Evolutionary conservation across 768 basidiomycete species (phyloP).

Genomic region (Russula foetens): DNA sequence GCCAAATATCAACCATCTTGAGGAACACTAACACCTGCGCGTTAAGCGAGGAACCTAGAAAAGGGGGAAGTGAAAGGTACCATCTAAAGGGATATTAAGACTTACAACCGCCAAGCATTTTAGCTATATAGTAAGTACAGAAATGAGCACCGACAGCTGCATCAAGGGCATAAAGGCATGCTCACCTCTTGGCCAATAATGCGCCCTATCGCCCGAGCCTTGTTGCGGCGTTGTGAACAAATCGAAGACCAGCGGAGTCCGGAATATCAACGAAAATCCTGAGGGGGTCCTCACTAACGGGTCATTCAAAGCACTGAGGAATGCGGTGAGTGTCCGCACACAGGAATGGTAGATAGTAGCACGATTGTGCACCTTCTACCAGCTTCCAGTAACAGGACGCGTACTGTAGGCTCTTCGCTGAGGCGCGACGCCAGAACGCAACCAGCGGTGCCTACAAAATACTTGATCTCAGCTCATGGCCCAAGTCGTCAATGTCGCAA

Average conservation of each 20-base stretch:
- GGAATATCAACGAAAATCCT: constrained; percentile 30
- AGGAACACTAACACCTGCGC: constrained; percentile 36
- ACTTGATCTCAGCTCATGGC: neutral
- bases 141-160: neutral
- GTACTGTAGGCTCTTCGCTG: constrained; percentile 44
- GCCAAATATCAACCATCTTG: neutral
- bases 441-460: constrained; percentile 44
- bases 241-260: constrained; percentile 41
- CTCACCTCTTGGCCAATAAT: constrained; percentile 61
- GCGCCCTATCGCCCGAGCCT: constrained; percentile 37
- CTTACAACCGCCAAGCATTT: constrained; percentile 68
- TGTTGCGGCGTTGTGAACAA: constrained; percentile 51
- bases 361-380: constrained; percentile 45
- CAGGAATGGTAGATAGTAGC: neutral
- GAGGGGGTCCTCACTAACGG: constrained; percentile 16
- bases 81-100: constrained; percentile 6
- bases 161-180: neutral
- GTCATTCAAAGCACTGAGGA: constrained; percentile 8
- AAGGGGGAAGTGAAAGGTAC: neutral
- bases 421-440: constrained; percentile 54
- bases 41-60: constrained; percentile 53
- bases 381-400: constrained; percentile 51
- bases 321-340: neutral
- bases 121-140: constrained; percentile 32
- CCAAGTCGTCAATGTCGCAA: neutral